Conservation (phyloP, 176 grass and related monocot genomes). For the Bonia amplexicaulis region DNA sequence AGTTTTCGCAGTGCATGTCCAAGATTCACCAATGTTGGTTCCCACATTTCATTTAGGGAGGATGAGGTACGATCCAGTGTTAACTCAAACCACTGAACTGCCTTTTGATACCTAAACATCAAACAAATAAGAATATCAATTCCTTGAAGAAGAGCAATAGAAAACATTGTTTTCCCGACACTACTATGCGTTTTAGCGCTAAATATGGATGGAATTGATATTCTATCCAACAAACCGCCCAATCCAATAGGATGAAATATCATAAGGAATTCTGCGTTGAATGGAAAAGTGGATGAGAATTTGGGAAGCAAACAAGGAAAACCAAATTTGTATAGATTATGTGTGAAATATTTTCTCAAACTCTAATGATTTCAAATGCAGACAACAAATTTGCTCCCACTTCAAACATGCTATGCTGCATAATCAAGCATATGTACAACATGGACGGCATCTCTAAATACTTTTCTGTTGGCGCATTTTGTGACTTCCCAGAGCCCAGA, state of each 20-base stretch:
- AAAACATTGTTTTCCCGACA: background rate
- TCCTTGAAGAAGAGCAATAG: background rate
- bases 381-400: background rate
- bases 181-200: background rate
- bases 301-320: background rate
- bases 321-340: background rate
- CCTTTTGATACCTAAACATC: constrained; percentile 79
- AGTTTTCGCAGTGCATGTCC: constrained; percentile 80
- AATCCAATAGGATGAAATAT: constrained; percentile 14
- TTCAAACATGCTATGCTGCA: background rate
- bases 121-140: constrained; percentile 29
- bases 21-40: constrained; percentile 98
- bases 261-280: background rate
- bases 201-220: constrained; percentile 15
- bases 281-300: constrained; percentile 8
- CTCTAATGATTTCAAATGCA: background rate
- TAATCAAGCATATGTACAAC: constrained; percentile 9
- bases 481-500: background rate
- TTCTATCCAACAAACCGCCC: constrained; percentile 12
- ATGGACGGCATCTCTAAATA: background rate
- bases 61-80: constrained; percentile 64
- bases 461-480: background rate
- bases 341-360: background rate
- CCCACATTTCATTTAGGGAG: constrained; percentile 86
- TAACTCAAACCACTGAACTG: constrained; percentile 80